Conservation (phyloP, 371 early-diverging fungal genomes). For the Mortierella polycephala region DNA sequence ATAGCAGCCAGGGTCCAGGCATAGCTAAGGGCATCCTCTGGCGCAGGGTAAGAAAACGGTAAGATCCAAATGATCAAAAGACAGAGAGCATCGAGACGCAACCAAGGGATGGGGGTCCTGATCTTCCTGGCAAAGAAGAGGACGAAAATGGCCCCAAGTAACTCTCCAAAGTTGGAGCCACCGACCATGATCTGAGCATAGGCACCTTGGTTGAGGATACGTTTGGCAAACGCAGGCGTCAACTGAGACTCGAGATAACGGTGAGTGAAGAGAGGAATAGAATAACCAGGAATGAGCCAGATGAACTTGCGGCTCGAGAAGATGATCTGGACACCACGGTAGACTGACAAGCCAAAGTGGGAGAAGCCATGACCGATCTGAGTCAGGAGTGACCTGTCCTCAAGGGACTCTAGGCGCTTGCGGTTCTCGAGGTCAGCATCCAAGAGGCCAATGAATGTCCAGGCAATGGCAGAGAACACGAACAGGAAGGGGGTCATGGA, state of each 20-base stretch:
- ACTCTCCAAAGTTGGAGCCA: conserved; percentile 66
- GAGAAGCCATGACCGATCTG: conserved; percentile 48
- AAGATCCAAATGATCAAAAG: conserved; percentile 58
- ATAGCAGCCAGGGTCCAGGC: conserved; percentile 60
- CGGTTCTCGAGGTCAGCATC: conserved; percentile 23
- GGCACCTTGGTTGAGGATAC: conserved; percentile 52
- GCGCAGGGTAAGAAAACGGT: conserved; percentile 34
- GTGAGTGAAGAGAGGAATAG: conserved; percentile 61
- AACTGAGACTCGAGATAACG: conserved; percentile 63
- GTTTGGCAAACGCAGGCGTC: conserved; percentile 58
- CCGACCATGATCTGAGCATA: conserved; percentile 57
- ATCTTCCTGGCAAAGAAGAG: conserved; percentile 56
- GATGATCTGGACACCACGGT: conserved; percentile 55
- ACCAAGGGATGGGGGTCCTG: conserved; percentile 61
- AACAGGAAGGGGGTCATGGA: conserved; percentile 60
- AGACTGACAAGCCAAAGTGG: conserved; percentile 54
- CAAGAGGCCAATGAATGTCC: conserved; percentile 56
- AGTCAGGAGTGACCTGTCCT: conserved; percentile 8
- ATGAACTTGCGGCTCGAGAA: conserved; percentile 59
- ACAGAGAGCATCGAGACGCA: conserved; percentile 59
- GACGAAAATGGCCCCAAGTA: conserved; percentile 59
- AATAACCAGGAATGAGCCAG: conserved; percentile 64
- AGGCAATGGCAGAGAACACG: conserved; percentile 50
- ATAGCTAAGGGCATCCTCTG: conserved; percentile 21
- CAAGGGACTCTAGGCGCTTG: conserved; percentile 21